Evolutionary conservation across 768 basidiomycete species (phyloP).

Genomic region (Mycena epipterygia): DNA sequence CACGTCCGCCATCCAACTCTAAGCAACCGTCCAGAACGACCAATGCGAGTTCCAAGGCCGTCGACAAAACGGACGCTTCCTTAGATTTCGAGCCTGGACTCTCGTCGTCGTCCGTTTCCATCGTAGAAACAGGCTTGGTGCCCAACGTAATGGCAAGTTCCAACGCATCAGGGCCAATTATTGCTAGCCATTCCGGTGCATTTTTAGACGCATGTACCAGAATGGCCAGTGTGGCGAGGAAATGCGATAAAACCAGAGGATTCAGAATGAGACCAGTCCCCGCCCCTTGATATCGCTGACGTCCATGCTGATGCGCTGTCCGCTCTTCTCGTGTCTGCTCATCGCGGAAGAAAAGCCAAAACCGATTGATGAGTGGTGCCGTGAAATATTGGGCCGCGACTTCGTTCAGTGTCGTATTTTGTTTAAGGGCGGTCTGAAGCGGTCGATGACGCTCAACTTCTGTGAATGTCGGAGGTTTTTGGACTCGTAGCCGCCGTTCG

Average conservation of each 20-base stretch:
- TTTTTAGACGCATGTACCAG: conserved; percentile 88
- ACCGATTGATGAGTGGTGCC: conserved; percentile 91
- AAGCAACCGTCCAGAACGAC: conserved; percentile 81
- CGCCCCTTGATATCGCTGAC: conserved; percentile 74
- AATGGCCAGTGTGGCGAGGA: conserved; percentile 81
- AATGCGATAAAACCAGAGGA: conserved; percentile 81
- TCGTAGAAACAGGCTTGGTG: conserved; percentile 68
- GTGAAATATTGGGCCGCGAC: conserved; percentile 92
- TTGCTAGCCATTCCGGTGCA: conserved; percentile 82
- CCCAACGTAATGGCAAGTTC: conserved; percentile 89
- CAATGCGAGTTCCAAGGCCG: conserved; percentile 84
- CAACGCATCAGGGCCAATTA: conserved; percentile 85
- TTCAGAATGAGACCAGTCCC: conserved; percentile 89
- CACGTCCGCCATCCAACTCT: conserved; percentile 83
- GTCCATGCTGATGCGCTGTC: conserved; percentile 67
- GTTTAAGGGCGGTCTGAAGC: conserved; percentile 21
- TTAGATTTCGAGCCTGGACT: conserved; percentile 51
- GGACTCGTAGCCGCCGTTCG: conserved; percentile 81
- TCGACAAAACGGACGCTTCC: conserved; percentile 81
- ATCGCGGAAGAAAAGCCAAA: conserved; percentile 94
- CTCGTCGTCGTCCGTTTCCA: conserved; percentile 49
- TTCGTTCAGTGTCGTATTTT: conserved; percentile 65
- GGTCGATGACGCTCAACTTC: conserved; percentile 51
- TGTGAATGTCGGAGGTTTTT: conserved; percentile 59
- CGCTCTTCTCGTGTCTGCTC: conserved; percentile 83